Evolutionary conservation across 192 early-diverging fungal genomes (phyloP).

Genomic region (Coemansia sp.): DNA sequence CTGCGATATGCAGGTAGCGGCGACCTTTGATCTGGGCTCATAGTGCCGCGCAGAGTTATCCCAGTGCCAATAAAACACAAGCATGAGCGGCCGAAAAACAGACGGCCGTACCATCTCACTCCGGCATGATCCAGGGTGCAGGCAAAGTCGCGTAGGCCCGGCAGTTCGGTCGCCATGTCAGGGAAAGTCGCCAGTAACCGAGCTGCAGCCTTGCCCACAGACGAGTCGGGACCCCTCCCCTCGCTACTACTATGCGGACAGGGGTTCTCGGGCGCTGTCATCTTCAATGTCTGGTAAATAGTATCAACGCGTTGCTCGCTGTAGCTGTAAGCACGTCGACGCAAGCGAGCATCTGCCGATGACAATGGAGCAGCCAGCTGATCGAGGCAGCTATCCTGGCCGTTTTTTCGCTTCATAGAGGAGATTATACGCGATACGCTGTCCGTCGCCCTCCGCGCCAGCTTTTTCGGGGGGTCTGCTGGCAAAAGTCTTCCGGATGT

Average conservation of each 20-base stretch:
- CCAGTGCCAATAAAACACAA: conserved; percentile 41
- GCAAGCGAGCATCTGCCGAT: conserved; percentile 2
- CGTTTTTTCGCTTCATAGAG: not conserved
- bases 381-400: not conserved
- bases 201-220: not conserved
- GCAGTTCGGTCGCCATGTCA: conserved; percentile 1
- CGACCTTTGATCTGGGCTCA: not conserved
- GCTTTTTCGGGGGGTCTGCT: not conserved
- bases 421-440: not conserved
- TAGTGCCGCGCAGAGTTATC: conserved; percentile 3
- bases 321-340: conserved; percentile 12
- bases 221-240: not conserved
- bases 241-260: not conserved
- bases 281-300: conserved; percentile 13
- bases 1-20: not conserved
- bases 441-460: not conserved
- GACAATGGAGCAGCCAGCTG: not conserved
- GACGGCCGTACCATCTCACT: conserved; percentile 45
- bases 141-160: conserved; percentile 18
- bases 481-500: not conserved
- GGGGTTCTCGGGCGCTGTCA: not conserved
- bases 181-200: conserved; percentile 20
- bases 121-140: conserved; percentile 48
- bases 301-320: conserved; percentile 6
- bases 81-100: conserved; percentile 20